Evolutionary conservation across 73 alveolate genomes (phyloP).

Genomic region (Paramecium octaurelia): DNA sequence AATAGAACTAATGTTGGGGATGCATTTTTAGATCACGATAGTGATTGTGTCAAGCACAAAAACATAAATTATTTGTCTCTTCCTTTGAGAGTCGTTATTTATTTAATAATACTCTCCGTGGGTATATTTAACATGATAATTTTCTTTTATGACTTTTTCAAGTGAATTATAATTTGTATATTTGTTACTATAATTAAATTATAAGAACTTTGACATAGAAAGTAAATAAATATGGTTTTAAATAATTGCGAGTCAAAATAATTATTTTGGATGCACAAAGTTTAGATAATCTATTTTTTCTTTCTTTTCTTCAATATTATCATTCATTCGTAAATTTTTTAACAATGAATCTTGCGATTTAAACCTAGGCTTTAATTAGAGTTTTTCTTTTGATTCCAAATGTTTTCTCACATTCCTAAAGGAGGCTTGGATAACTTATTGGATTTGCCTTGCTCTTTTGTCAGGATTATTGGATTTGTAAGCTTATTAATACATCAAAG

Average conservation of each 20-base stretch:
- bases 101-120: not conserved
- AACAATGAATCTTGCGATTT: not conserved
- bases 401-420: not conserved
- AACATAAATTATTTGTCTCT: not conserved
- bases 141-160: constrained; percentile 5
- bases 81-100: not conserved
- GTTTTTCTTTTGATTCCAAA: not conserved
- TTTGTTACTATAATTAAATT: not conserved
- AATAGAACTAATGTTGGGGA: not conserved
- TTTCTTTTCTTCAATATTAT: not conserved
- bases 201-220: too few relatives aligned
- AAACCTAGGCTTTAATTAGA: not conserved
- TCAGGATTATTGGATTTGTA: constrained; percentile 24
- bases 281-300: not conserved
- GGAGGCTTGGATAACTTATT: not conserved
- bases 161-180: not conserved
- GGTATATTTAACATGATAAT: not conserved
- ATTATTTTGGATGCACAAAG: not conserved
- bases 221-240: not conserved
- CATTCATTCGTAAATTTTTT: not conserved
- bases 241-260: not conserved
- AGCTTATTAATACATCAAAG: constrained; percentile 30
- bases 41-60: not conserved
- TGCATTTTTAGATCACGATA: not conserved
- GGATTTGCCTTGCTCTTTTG: not conserved